Evolutionary conservation across 2,329 filamentous ascomycete species (phyloP), one percentile per base, ranked within the genome.

Genomic region (Alternaria metachromatica): DNA sequence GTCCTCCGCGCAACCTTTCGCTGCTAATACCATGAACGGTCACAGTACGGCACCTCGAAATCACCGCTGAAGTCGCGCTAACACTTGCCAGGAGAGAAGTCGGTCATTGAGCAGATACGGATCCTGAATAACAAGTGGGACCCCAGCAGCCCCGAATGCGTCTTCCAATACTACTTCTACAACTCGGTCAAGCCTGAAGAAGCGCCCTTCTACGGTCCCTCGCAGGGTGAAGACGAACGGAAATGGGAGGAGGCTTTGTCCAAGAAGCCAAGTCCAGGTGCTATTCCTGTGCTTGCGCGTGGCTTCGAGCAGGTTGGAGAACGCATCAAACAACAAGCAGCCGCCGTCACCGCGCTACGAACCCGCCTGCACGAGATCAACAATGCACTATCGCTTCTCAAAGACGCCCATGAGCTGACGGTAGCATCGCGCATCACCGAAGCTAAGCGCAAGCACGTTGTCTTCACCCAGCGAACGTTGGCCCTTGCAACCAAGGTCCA

Each of bases 221-320:
- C 87, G 15, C 83, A 88, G 1, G 84, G 87, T 70, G 93, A 96
- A 76, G 89, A 94, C 75, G 88, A 90, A 41, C 87, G 88, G 68
- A 92, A 92, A 75, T 96, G 92, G 92, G 93, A 96, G 74, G 91
- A 94, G 72, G 93, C 93, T 0, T 86, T 95, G 26, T 88, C 91
- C 70, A 91, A 91, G 75, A 94, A 94, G 81, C 93, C 93, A 5
- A 90, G 87, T 41, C 86, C 89, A 9, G 90, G 90, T 57, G 93
- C 89, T 75, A 91, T 96, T 74, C 93, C 92, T 5, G 91, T 93
- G 6, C 84, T 94, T 8, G 91, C 89, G 70, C 87, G 87, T 1
- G 93, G 93, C 28, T 96, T 94, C 78, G 84, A 86, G 58, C 88
- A 90, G 43, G 84, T 95, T 45, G 89, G 89, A 21, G 87, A 90